Evolutionary conservation across 2,329 filamentous ascomycete species (phyloP), one percentile per base, ranked within the genome.

Genomic region (Xylariaceae sp.): DNA sequence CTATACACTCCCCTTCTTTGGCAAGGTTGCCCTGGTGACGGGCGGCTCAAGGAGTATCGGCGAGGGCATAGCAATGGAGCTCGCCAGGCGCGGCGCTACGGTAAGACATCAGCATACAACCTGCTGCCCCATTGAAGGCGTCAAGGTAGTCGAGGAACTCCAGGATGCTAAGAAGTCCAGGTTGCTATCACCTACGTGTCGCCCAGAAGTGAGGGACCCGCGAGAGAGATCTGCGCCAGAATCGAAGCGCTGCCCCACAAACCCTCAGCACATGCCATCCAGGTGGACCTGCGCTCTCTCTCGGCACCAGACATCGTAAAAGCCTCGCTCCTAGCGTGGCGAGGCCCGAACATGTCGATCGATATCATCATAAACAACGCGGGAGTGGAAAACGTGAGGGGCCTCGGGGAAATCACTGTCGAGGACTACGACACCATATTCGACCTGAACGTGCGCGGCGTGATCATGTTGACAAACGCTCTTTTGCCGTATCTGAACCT

Each of bases 131-230:
- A n/a, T n/a, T n/a, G 10, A 44, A 36, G 18, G 15, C 19, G 21
- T 13, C 10, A 13, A 7, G 13, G 12, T 29, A 2, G 9, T 19
- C 30, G 1, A 18, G 21, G 15, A 10, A n/a, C 19, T 30, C 8
- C 16, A 36, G 13, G 10, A 13, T 26, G 13, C 18, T 18, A 42
- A 44, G 9, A 4, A 37, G 51, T 37, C n/a, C 39, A 69, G 66
- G 61, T 70, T 3, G 77, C 83, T 9, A 67, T 87, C 19, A 83
- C 83, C 1, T 87, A 86, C 63, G 78, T 86, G 56, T 84, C 84
- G 1, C 77, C 84, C 21, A 71, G 82, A 9, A 84, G 84, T n/a
- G 79, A 80, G 0, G 69, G 80, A 3, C 85, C 80, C 58, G 68
- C 84, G 9, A 75, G 80, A 56, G 80, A 85, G 62, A 68, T 86